Evolutionary conservation across 225 moss, liverwort and hornwort species (phyloP).

Genomic region (Bryoerythrophyllum caledonicum): DNA sequence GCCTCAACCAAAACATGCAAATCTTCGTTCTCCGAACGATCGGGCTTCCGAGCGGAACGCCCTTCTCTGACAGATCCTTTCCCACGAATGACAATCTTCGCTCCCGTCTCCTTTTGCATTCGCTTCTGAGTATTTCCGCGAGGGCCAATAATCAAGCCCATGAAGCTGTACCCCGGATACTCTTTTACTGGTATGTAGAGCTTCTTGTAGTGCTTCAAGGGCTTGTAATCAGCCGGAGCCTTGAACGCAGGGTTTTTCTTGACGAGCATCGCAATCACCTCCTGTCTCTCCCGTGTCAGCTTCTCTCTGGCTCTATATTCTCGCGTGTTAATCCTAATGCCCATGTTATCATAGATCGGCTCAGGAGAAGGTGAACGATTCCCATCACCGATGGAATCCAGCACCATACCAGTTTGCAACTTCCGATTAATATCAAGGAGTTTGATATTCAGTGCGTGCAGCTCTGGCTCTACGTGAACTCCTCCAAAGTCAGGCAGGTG

Average conservation of each 20-base stretch:
- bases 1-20: slow-evolving; percentile 95
- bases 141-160: slow-evolving; percentile 94
- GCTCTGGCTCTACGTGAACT: no score
- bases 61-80: slow-evolving; percentile 99
- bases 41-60: slow-evolving; percentile 81
- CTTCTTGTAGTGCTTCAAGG: slow-evolving; percentile 94
- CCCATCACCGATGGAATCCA: slow-evolving; percentile 80
- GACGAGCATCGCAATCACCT: slow-evolving; percentile 96
- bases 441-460: slow-evolving; percentile 94
- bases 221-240: slow-evolving; percentile 97
- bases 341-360: slow-evolving; percentile 97
- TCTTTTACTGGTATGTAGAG: slow-evolving; percentile 97
- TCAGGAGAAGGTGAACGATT: slow-evolving; percentile 96
- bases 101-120: slow-evolving; percentile 99
- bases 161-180: slow-evolving; percentile 97
- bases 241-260: slow-evolving; percentile 98
- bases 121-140: slow-evolving; percentile 98
- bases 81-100: slow-evolving; percentile 95
- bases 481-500: slow-evolving; percentile 99
- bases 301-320: slow-evolving; percentile 97
- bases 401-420: slow-evolving; percentile 92
- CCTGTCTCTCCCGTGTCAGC: slow-evolving; percentile 94
- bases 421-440: slow-evolving; percentile 96
- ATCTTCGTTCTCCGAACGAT: slow-evolving; percentile 96
- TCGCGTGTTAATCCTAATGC: slow-evolving; percentile 94